Percentiles rank a stretch among this genome's conserved stretches.
Evolutionary conservation across 228 moss, liverwort and hornwort species (phyloP).

Genomic region (Sphagnum fallax): DNA sequence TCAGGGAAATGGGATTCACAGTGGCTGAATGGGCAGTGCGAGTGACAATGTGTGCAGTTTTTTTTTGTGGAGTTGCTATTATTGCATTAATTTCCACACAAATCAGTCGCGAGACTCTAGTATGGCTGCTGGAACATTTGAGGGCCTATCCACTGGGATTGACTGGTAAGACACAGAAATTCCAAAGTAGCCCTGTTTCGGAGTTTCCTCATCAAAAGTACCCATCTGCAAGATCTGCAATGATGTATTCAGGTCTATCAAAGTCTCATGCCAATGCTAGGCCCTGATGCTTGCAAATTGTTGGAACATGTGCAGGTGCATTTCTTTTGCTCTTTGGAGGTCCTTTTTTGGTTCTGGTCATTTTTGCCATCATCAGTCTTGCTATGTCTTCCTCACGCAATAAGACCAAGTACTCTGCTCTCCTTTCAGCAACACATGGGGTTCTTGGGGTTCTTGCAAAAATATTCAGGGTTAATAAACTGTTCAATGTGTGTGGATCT

Average conservation of each 20-base stretch:
- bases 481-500: conserved; percentile 4
- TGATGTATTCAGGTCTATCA: no score
- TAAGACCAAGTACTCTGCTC: no score
- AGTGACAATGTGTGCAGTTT: conserved; percentile 25
- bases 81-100: conserved; percentile 12
- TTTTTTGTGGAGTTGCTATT: conserved; percentile 16
- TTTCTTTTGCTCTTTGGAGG: conserved; percentile 21
- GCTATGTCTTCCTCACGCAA: conserved; percentile 19
- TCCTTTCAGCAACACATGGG: no score
- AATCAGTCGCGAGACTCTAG: conserved; percentile 4
- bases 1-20: background rate
- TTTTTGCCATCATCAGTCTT: conserved; percentile 21
- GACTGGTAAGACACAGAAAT: conserved; percentile 13
- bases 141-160: conserved; percentile 14
- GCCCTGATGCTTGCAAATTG: background rate
- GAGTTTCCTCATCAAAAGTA: background rate
- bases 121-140: background rate
- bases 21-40: conserved; percentile 21
- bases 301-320: conserved; percentile 14
- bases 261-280: no score
- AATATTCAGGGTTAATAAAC: no score
- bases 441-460: no score
- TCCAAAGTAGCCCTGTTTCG: background rate
- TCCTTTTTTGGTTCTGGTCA: conserved; percentile 24
- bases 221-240: no score